Conservation (phyloP, 1,284 basidiomycete species). For the Puccinia triticina region DNA sequence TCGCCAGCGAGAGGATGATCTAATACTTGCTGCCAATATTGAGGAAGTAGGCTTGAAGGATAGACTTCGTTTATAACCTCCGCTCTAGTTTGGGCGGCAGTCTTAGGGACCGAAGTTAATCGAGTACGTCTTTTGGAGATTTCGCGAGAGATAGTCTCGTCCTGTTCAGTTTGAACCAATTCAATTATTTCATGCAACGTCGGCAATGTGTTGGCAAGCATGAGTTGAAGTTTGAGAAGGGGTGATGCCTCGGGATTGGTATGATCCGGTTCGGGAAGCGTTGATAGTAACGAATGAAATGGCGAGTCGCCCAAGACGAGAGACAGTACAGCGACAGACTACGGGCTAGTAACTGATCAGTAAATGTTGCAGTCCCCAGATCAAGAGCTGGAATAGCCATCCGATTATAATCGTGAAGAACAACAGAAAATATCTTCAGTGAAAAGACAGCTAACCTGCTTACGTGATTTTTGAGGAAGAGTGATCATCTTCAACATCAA, state of each 20-base stretch:
- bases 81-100: constrained; percentile 57
- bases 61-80: constrained; percentile 58
- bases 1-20: constrained; percentile 76
- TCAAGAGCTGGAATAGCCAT: neutral
- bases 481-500: constrained; percentile 38
- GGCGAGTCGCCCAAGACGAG: constrained; percentile 76
- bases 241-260: constrained; percentile 69
- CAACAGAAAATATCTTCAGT: neutral
- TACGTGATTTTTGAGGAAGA: constrained; percentile 29
- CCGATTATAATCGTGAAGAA: neutral
- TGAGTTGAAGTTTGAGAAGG: constrained; percentile 65
- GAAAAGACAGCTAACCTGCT: constrained; percentile 44
- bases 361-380: neutral
- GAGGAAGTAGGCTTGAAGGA: constrained; percentile 66
- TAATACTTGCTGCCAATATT: constrained; percentile 72
- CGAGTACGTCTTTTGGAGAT: constrained; percentile 75
- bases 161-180: constrained; percentile 31
- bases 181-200: constrained; percentile 56
- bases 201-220: constrained; percentile 67
- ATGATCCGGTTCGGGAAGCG: constrained; percentile 73
- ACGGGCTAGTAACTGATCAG: constrained; percentile 7
- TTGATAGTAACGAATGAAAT: constrained; percentile 69
- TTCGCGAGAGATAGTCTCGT: constrained; percentile 62
- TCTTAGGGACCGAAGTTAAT: constrained; percentile 66
- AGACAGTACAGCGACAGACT: constrained; percentile 72